phyloP scores from a whole-genome alignment of 2,329 filamentous ascomycete species.

The Xylaria sp. region DNA sequence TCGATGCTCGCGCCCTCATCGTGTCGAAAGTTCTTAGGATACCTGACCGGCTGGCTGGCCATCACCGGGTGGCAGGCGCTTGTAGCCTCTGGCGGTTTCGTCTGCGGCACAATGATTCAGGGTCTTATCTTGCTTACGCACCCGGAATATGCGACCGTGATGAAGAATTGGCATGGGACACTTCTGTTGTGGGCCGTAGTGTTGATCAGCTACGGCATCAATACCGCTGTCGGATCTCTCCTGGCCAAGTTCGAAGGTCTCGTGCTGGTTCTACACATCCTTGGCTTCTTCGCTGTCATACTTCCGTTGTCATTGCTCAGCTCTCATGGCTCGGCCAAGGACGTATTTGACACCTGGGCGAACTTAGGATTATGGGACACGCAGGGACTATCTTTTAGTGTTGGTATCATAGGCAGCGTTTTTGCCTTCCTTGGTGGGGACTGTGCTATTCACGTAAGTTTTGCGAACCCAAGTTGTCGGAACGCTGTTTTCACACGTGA shows the following conservation, averaged over 20 bases:
- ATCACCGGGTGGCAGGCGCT: conserved; percentile 40
- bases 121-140: conserved; percentile 38
- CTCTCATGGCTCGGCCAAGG: conserved; percentile 40
- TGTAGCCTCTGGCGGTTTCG: conserved; percentile 31
- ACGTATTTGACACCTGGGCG: conserved; percentile 47
- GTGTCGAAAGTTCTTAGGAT: conserved; percentile 38
- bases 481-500: conserved; percentile 8
- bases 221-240: conserved; percentile 45
- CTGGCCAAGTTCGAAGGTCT: conserved; percentile 54
- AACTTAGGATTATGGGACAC: conserved; percentile 41
- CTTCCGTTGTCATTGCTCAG: conserved; percentile 50
- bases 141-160: conserved; percentile 34
- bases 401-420: conserved; percentile 37
- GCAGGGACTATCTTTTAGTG: conserved; percentile 38
- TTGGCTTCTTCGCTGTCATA: conserved; percentile 57
- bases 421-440: conserved; percentile 39
- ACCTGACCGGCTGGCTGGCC: conserved; percentile 40
- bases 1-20: conserved; percentile 42
- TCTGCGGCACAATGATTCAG: conserved; percentile 40
- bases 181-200: conserved; percentile 50
- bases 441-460: conserved; percentile 38
- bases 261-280: conserved; percentile 55
- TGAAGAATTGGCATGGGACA: conserved; percentile 39
- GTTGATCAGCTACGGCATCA: conserved; percentile 54
- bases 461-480: too few species aligned